These are phyloP conservation scores for Chrysochromulina parva DNA, from an alignment of 78 protist genomes.

Conservation along the genomic window DNA sequence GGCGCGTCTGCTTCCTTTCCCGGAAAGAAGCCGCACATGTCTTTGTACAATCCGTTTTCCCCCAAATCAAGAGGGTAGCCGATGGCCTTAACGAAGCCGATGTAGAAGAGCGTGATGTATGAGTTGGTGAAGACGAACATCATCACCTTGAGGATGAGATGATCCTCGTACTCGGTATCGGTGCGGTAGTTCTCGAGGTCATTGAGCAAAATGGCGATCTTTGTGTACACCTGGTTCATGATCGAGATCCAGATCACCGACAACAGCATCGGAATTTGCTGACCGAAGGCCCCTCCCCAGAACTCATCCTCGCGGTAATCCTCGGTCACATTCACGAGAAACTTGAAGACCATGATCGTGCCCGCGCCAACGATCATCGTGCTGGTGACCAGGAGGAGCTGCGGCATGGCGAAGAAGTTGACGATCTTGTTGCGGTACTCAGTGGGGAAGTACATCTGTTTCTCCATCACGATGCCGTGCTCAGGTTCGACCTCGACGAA, in stretches of 20 bases:
- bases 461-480: too few species aligned
- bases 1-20: too few species aligned
- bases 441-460: too few species aligned
- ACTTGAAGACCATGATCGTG: background rate
- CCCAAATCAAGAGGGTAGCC: too few species aligned
- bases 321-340: background rate
- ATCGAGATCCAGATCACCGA: background rate
- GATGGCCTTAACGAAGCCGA: slow-evolving; percentile 62
- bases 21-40: background rate
- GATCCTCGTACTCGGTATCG: slow-evolving; percentile 37
- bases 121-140: slow-evolving; percentile 76
- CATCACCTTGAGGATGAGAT: slow-evolving; percentile 60
- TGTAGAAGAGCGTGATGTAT: slow-evolving; percentile 68
- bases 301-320: too few species aligned
- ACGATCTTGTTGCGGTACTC: background rate
- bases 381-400: background rate
- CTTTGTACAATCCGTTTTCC: background rate
- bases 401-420: too few species aligned
- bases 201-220: slow-evolving; percentile 16
- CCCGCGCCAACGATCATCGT: background rate
- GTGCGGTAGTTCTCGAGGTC: slow-evolving; percentile 73
- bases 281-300: too few species aligned
- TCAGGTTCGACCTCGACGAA: background rate
- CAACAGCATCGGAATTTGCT: background rate
- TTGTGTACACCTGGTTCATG: background rate